phyloP scores from a whole-genome alignment of 2,329 filamentous ascomycete genomes.

The Colletotrichum noveboracense region DNA sequence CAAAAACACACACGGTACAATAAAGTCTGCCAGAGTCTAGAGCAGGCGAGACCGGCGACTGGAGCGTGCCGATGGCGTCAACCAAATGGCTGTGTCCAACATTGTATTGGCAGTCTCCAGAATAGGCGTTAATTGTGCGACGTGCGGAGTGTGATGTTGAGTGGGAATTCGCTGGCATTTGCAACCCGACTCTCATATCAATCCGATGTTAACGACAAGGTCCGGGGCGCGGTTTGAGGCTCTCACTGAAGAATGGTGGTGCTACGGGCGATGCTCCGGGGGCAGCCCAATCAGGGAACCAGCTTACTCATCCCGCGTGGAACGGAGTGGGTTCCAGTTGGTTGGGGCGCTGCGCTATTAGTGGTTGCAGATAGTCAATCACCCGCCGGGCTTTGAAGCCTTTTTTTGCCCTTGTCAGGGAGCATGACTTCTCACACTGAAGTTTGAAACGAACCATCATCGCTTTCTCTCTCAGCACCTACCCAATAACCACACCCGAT shows the following conservation, averaged over 20 bases:
- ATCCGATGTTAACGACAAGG: constrained; percentile 1
- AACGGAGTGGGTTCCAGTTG: neutral
- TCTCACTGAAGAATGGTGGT: neutral
- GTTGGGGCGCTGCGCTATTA: neutral
- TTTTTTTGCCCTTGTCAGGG: neutral
- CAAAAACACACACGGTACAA: neutral
- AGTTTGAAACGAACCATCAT: constrained; percentile 1
- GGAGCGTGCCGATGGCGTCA: constrained; percentile 1
- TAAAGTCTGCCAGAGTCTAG: constrained; percentile 8
- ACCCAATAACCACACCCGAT: neutral
- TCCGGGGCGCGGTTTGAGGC: constrained; percentile 5
- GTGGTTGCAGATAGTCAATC: neutral
- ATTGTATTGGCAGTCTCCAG: neutral
- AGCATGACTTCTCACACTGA: neutral
- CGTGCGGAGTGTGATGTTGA: neutral
- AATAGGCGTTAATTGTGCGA: neutral
- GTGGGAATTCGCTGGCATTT: neutral
- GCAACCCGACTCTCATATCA: neutral
- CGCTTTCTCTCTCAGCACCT: neutral
- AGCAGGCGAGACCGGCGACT: constrained; percentile 9
- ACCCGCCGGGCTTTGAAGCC: neutral
- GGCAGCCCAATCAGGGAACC: neutral
- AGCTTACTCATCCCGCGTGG: constrained; percentile 10
- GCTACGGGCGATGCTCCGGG: neutral
- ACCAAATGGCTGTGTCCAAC: neutral